Base-by-base conservation (phyloP, 495 filamentous ascomycete species). In the Beverwykella pulmonaria region DNA sequence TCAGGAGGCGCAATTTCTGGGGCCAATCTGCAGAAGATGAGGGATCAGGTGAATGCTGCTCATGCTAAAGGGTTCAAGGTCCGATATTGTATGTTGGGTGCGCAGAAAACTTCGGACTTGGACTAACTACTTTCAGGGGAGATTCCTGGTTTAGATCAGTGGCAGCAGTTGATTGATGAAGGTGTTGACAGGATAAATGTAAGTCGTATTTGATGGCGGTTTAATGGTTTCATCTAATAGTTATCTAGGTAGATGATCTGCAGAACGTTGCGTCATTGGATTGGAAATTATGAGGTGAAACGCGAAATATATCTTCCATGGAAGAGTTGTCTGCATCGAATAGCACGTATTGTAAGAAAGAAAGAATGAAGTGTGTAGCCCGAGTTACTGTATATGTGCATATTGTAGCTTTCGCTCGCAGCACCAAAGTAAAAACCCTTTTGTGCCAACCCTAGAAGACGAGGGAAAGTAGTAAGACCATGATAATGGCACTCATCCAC, bases 221-320 rank as follows among this genome's bases (percentile, higher is more conserved):
- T 47, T 23, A 17, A 53, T 17, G 9, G 49, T 4, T 53, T 14
- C 9, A 6, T 47, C 44, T 47, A 6, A 22, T 15, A 47, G 4
- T 6, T 6, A 4, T 48, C 6, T 29, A 53, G 49, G 49, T 53
- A 4, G 57, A 60, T 30, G 19, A 93, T 76, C 72, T 95, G 46
- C 76, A 83, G 66, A 81, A 71, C 30, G 86, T 82, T 8, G 81
- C 82, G 0, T 73, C 69, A 44, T 71, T 75, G 53, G 77, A 82
- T 36, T 85, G 82, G 82, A 73, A 68, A 15, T 17, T 53, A 20
- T 53, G n/a, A 48, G 15, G 30, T n/a, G 30, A 12, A 34, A 34
- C 30, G 30, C 30, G 30, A 34, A 34, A 34, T 34, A n/a, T n/a
- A n/a, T n/a, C n/a, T n/a, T n/a, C n/a, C n/a, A n/a, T n/a, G n/a